These are phyloP conservation scores for Lactarius hatsudake DNA, from an alignment of 768 basidiomycete genomes.

Conservation along the genomic window DNA sequence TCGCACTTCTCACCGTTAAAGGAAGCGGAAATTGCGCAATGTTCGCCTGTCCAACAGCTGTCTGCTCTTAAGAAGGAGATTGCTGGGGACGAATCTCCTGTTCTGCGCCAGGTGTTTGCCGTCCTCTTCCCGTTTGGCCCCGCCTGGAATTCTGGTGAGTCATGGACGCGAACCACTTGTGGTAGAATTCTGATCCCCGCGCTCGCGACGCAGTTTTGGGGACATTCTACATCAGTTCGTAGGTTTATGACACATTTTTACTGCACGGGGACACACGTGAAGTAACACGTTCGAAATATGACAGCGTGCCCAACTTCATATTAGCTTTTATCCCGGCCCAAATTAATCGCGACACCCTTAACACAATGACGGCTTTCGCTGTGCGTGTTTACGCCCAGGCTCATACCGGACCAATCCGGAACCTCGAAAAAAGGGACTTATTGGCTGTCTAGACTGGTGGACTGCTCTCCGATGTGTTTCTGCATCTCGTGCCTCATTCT, in stretches of 20 bases:
- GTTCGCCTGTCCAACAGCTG: conserved; percentile 45
- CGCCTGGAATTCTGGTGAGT: conserved; percentile 74
- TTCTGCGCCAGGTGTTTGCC: conserved; percentile 77
- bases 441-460: conserved; percentile 66
- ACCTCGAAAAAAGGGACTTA: neutral
- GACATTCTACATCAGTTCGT: conserved; percentile 97
- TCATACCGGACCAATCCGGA: neutral
- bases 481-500: conserved; percentile 87
- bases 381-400: conserved; percentile 42
- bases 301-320: conserved; percentile 89
- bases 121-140: conserved; percentile 89
- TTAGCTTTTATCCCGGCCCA: conserved; percentile 90
- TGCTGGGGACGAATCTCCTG: conserved; percentile 63
- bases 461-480: conserved; percentile 87
- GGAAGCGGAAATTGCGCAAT: conserved; percentile 46
- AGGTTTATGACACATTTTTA: conserved; percentile 36
- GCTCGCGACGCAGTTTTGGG: conserved; percentile 58
- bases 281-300: conserved; percentile 27
- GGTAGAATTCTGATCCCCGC: neutral
- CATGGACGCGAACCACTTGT: neutral
- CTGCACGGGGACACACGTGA: conserved; percentile 17
- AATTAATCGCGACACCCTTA: conserved; percentile 80
- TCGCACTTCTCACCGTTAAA: conserved; percentile 28
- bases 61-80: conserved; percentile 57
- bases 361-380: conserved; percentile 93